Conservation (phyloP, 331 rosid species). For the Telfairia occidentalis region DNA sequence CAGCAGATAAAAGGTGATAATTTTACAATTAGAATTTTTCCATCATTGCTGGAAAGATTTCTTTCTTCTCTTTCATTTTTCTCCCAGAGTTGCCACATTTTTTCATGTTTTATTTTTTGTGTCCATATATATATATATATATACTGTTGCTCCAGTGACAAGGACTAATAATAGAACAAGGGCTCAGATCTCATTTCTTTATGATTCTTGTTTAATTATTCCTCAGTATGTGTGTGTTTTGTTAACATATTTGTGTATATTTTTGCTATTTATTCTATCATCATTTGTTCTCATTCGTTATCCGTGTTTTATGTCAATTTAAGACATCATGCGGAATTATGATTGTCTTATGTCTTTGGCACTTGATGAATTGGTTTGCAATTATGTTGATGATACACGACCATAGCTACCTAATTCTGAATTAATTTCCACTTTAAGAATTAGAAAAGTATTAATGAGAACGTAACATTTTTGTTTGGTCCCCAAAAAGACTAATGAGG, state of each 20-base stretch:
- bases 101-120: neutral
- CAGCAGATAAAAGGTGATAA: slow-evolving; percentile 57
- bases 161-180: neutral
- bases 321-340: neutral
- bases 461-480: neutral
- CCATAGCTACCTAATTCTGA: neutral
- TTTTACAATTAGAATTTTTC: neutral
- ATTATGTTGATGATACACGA: neutral
- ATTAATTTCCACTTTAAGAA: neutral
- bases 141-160: neutral
- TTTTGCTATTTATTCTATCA: neutral
- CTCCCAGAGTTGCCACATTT: neutral
- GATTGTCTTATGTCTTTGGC: neutral
- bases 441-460: neutral
- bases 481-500: neutral
- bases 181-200: neutral
- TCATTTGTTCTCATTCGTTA: neutral
- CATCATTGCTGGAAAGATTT: neutral
- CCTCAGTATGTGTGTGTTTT: neutral
- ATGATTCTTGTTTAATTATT: neutral
- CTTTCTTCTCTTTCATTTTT: neutral
- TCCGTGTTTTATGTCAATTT: neutral
- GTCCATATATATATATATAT: neutral
- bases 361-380: neutral
- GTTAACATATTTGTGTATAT: neutral